Evolutionary conservation across 306 rosid species (phyloP).

Genomic region (Sophora flavescens): DNA sequence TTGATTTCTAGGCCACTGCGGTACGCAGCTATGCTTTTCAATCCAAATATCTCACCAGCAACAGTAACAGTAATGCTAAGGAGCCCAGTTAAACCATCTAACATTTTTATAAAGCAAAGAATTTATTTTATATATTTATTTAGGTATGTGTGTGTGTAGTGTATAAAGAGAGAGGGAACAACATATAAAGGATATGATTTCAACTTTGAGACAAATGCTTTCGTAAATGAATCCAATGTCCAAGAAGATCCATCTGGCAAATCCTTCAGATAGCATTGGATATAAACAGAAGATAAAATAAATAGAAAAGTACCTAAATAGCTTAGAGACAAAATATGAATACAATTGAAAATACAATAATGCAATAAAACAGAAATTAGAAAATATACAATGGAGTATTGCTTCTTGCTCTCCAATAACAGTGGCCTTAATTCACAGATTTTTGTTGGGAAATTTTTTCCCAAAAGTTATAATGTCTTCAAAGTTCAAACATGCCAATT

Average conservation of each 20-base stretch:
- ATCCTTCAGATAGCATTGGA: constrained; percentile 54
- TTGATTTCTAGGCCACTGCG: constrained; percentile 85
- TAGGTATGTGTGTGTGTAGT: not conserved
- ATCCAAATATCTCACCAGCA: constrained; percentile 64
- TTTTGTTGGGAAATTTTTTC: not conserved
- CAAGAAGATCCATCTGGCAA: constrained; percentile 69
- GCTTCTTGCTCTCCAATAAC: not conserved
- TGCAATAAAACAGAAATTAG: not conserved
- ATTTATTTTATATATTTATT: too few species aligned
- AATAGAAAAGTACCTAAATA: not conserved
- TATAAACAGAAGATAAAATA: constrained; percentile 3
- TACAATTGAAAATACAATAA: constrained; percentile 1
- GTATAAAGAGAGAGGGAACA: not conserved
- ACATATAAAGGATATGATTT: constrained; percentile 85
- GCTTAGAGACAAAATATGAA: constrained; percentile 14
- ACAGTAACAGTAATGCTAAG: constrained; percentile 70
- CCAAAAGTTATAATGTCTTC: not conserved
- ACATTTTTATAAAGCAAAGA: not conserved
- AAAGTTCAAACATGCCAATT: constrained; percentile 7
- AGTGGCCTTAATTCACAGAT: not conserved
- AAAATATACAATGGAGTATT: constrained; percentile 13
- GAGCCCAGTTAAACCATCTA: constrained; percentile 44
- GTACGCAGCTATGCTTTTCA: constrained; percentile 93
- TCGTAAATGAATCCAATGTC: constrained; percentile 76
- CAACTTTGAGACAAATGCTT: constrained; percentile 67